Base-by-base conservation (phyloP, 2,329 filamentous ascomycete species). In the Daldinia sp. region DNA sequence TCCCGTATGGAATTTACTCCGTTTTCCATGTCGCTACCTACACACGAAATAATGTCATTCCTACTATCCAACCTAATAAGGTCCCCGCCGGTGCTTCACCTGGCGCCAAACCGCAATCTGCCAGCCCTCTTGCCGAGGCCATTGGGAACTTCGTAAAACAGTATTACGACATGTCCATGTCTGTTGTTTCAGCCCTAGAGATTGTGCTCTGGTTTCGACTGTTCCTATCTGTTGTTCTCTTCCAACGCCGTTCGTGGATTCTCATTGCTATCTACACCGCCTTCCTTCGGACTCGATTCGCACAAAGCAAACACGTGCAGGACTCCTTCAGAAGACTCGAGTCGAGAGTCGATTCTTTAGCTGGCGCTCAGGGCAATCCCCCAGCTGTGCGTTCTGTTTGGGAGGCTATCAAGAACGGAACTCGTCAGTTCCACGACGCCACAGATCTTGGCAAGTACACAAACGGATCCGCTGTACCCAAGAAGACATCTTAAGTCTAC, bases 11-110 rank as follows among this genome's bases (percentile, higher is more conserved):
- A 72, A 92, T 99, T 79, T 99, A 98, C 87, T 98, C 94, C 61
- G 80, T 98, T 79, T 99, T 99, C 89, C 95, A 99, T 81, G 93
- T 98, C 71, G 92, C 94, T 65, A 98, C 95, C 69, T 99, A 99
- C 82, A 92, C 91, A 69, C 93, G 95, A 78, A 91, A 91, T 77
- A 96, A 96, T 82, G 81, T 99, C 69, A 91, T 99, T 72, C 95
- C 95, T 64, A 93, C 92, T 67, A 76, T 99, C 72, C 85, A 90
- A 73, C 92, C 93, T 13, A 85, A 88, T 62, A 82, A 84, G 68
- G 76, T 86, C 11, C 78, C 85, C 35, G 82, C 85, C 39, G 82
- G 83, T 52, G 80, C 84, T 54, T 84, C 87, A 61, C 79, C 83
- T 15, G 82, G 79, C 66, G 82, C 84, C 63, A 90, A 87, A 80